Base-by-base conservation (phyloP, 2,329 filamentous ascomycete genomes). In the Colletotrichum euphorbiae region DNA sequence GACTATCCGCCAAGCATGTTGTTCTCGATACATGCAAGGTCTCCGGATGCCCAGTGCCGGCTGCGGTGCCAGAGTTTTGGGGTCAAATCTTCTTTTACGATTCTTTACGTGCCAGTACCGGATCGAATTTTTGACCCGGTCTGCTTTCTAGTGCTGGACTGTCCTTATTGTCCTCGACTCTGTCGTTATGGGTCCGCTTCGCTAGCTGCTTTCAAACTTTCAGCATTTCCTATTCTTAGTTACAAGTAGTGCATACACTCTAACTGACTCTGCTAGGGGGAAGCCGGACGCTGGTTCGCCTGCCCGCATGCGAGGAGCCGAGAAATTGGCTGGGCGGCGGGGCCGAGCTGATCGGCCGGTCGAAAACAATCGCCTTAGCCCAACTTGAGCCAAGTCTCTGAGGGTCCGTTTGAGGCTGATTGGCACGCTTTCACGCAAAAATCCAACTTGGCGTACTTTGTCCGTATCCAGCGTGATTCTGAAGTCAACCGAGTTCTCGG, bases 311-410 rank as follows among this genome's bases (percentile, higher is more conserved):
- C 58, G 46, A 52, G 58, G 58, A 61, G 57, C 19, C 50, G 60
- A 24, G 58, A 62, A 42, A 42, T 43, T 62, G 58, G 63, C 63
- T 24, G 62, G 42, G 24, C 31, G 50, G 58, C 48, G 57, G 63
- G 24, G 51, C 50, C 48, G 40, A 33, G 17, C 21, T 13, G 63
- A 67, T 67, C 63, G 57, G 40, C 57, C 42, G 21, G 24, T 50
- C 38, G 48, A 46, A 43, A 55, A 42, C 24, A 62, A 17, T 28
- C 31, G 51, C 19, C 50, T 24, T 56, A 62, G 11, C 19, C 50
- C 50, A 19, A 56, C 24, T 21, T 40, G 21, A 50, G 63, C n/a
- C 42, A 50, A 48, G 19, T 19, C 28, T n/a, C 9, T 17, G 15
- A 33, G 46, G 45, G 33, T 43, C 11, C 21, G 17, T 7, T 19